Evolutionary conservation across 177 flowering plant genomes (phyloP).

Genomic region (Vitis hybrid): DNA sequence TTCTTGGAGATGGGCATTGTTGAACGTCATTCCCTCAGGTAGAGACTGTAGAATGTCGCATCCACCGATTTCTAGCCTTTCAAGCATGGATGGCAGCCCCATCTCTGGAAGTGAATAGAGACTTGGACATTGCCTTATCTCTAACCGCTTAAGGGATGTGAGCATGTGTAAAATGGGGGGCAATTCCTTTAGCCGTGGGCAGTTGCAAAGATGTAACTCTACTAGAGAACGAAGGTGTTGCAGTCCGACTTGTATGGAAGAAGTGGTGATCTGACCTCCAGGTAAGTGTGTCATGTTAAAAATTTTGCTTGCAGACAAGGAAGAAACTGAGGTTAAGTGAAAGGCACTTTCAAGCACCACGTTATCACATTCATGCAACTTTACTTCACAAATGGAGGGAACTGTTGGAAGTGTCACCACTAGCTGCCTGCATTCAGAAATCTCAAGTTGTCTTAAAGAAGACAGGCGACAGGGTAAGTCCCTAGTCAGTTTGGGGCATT

Average conservation of each 20-base stretch:
- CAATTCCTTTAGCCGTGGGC: too few species aligned
- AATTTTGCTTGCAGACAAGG: too few species aligned
- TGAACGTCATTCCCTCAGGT: neutral
- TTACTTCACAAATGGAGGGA: slow-evolving; percentile 1
- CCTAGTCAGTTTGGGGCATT: slow-evolving; percentile 14
- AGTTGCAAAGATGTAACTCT: too few species aligned
- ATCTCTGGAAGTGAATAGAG: too few species aligned
- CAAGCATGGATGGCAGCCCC: slow-evolving; percentile 3
- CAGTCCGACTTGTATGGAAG: too few species aligned
- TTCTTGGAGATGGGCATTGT: neutral
- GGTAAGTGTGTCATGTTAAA: too few species aligned
- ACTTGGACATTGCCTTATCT: too few species aligned
- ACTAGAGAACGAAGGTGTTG: too few species aligned
- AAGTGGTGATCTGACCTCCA: too few species aligned
- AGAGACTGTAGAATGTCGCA: neutral
- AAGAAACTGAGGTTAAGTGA: neutral
- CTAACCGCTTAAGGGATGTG: too few species aligned
- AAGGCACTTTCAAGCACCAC: neutral
- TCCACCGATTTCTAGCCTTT: neutral
- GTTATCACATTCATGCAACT: neutral
- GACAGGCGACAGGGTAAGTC: slow-evolving; percentile 12
- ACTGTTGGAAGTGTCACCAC: neutral
- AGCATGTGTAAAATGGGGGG: too few species aligned
- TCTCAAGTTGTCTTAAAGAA: slow-evolving; percentile 1
- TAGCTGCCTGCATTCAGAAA: slow-evolving; percentile 1